Evolutionary conservation across 2,329 filamentous ascomycete genomes (phyloP).

Genomic region (Epichloe sp.): DNA sequence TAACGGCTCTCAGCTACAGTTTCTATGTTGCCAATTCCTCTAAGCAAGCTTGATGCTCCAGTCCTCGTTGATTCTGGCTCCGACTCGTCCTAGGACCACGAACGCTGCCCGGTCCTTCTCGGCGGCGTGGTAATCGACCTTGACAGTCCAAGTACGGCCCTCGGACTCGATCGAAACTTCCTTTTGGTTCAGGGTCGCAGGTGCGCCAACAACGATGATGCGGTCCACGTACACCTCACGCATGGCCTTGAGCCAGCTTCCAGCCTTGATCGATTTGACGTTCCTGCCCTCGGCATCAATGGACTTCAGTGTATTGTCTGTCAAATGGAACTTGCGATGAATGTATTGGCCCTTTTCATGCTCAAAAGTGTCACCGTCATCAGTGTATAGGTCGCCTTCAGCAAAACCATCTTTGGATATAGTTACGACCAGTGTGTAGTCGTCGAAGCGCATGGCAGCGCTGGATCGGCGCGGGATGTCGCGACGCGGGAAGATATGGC

Average conservation of each 20-base stretch:
- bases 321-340: slow-evolving; percentile 65
- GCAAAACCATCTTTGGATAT: slow-evolving; percentile 50
- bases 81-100: slow-evolving; percentile 38
- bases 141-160: slow-evolving; percentile 39
- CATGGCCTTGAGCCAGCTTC: slow-evolving; percentile 70
- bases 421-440: slow-evolving; percentile 75
- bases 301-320: slow-evolving; percentile 48
- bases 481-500: slow-evolving; percentile 81
- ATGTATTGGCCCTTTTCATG: slow-evolving; percentile 79
- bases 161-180: slow-evolving; percentile 43
- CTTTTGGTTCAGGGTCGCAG: slow-evolving; percentile 54
- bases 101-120: slow-evolving; percentile 35
- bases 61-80: slow-evolving; percentile 38
- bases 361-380: slow-evolving; percentile 90
- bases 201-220: slow-evolving; percentile 71
- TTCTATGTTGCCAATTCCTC: not conserved
- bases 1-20: not conserved
- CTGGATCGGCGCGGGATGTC: slow-evolving; percentile 77
- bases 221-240: slow-evolving; percentile 66
- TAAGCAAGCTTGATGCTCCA: slow-evolving; percentile 30
- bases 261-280: slow-evolving; percentile 40
- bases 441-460: slow-evolving; percentile 84
- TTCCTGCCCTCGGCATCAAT: slow-evolving; percentile 48
- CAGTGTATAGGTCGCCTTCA: slow-evolving; percentile 72
- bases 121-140: slow-evolving; percentile 46